Base-by-base conservation (phyloP, 1,284 basidiomycete genomes). In the Pseudozyma sp. region DNA sequence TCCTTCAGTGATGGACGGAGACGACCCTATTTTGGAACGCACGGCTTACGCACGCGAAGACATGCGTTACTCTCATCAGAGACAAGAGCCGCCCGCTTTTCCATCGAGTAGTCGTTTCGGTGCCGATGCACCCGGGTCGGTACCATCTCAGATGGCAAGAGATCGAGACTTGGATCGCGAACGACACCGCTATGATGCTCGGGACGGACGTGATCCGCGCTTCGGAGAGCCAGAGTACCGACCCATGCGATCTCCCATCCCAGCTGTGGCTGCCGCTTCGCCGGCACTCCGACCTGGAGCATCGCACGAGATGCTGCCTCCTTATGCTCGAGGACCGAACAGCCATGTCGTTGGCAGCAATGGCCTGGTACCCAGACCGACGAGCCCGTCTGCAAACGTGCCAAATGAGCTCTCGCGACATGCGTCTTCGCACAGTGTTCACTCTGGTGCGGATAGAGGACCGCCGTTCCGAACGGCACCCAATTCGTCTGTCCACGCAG, bases 151-250 rank as follows among this genome's bases (percentile, higher is more conserved):
- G 18, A 53, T 57, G 7, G 68, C 45, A 1, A 31, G 42, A 16
- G 68, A 64, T 14, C 56, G 61, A 16, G 68, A 70, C 10, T 63
- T 52, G n/a, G 66, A 69, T 14, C 66, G 59, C 16, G 66, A 67
- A 34, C 59, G 54, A 47, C 54, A 51, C 39, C 49, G 43, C 3
- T 49, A 61, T 35, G 59, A 68, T 38, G 43, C 39, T 10, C 57
- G 52, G 13, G 63, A 66, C 13, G 35, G 52, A 2, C 58, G 53
- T n/a, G 64, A 61, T 25, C 21, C 39, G 6, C 56, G 67, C 18
- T 69, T 52, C 36, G 57, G 45, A 18, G 67, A 63, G n/a, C 39
- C 67, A 13, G 59, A 54, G 12, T n/a, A 34, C 39, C 43, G 59
- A 40, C 47, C 40, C 7, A 19, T 69, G 42, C 60, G 67, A 21